A percentile compares a stretch with the other conserved stretches of the same genome.
These are phyloP conservation scores for Gonapodya prolifera DNA, from an alignment of 192 early-diverging fungal species.

Conservation along the genomic window DNA sequence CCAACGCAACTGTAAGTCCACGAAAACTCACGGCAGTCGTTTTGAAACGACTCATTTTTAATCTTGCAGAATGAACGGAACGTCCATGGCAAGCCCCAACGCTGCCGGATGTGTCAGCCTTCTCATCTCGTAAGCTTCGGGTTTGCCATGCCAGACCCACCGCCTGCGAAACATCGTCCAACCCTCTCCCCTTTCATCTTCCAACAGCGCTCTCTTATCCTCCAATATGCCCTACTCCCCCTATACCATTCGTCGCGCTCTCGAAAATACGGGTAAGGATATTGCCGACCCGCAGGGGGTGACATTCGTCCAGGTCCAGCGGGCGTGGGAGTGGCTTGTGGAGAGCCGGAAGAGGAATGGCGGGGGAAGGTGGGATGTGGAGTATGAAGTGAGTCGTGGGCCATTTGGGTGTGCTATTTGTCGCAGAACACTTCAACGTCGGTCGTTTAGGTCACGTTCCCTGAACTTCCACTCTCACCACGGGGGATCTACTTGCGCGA, in stretches of 20 bases:
- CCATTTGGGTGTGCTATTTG: too few species aligned
- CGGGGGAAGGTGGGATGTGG: constrained; percentile 32
- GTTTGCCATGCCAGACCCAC: too few species aligned
- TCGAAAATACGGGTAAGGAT: constrained; percentile 59
- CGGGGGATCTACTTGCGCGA: constrained; percentile 85
- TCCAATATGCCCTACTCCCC: constrained; percentile 49
- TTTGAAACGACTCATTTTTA: neutral
- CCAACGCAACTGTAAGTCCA: neutral
- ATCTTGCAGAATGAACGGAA: constrained; percentile 64
- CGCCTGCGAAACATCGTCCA: too few species aligned
- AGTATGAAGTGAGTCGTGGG: neutral
- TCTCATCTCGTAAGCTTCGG: neutral
- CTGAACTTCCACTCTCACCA: constrained; percentile 9
- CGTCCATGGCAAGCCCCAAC: constrained; percentile 89
- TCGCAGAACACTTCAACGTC: constrained; percentile 2
- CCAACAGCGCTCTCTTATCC: neutral
- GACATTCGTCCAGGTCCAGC: constrained; percentile 77
- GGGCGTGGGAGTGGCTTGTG: constrained; percentile 58
- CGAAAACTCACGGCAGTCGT: neutral
- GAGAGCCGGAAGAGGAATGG: neutral
- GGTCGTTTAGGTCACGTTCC: constrained; percentile 7
- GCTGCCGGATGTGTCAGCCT: constrained; percentile 75
- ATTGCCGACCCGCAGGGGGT: constrained; percentile 65
- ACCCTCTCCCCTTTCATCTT: too few species aligned
- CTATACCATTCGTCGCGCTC: constrained; percentile 68